phyloP scores from a whole-genome alignment of 805 yeast genomes.

The Monosporozyma servazzii region DNA sequence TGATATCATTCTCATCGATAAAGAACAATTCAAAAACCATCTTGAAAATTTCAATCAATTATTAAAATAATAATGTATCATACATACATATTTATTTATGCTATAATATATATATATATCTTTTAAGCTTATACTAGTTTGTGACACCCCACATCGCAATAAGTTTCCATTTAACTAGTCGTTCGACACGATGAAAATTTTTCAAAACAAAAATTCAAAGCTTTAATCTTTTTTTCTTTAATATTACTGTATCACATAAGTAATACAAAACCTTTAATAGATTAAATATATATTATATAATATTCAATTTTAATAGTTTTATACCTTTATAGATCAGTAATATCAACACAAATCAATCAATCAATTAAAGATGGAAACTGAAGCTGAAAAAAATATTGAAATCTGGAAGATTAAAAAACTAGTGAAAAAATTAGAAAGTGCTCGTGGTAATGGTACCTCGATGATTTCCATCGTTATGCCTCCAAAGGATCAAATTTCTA shows the following conservation, averaged over 20 bases:
- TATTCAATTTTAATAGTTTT: no score
- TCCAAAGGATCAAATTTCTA: constrained; percentile 87
- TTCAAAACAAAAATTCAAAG: background rate
- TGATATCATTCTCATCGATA: background rate
- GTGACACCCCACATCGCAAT: background rate
- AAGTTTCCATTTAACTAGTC: background rate
- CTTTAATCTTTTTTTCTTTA: background rate
- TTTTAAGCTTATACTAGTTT: background rate
- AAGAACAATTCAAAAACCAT: constrained; percentile 1
- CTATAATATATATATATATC: background rate
- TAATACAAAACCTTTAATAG: background rate
- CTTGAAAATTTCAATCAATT: background rate
- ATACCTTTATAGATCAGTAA: no score
- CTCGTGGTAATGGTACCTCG: constrained; percentile 98
- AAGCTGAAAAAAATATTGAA: constrained; percentile 93
- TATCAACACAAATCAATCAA: background rate
- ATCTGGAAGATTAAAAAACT: constrained; percentile 98
- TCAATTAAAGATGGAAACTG: constrained; percentile 38
- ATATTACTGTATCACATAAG: no score
- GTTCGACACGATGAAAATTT: constrained; percentile 1
- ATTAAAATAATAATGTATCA: background rate
- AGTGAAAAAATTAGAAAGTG: constrained; percentile 76
- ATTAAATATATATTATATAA: no score
- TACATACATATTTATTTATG: background rate
- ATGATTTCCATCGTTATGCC: constrained; percentile 96